Conservation (phyloP, 352 stramenopile species). For the Phytophthora citricola region DNA sequence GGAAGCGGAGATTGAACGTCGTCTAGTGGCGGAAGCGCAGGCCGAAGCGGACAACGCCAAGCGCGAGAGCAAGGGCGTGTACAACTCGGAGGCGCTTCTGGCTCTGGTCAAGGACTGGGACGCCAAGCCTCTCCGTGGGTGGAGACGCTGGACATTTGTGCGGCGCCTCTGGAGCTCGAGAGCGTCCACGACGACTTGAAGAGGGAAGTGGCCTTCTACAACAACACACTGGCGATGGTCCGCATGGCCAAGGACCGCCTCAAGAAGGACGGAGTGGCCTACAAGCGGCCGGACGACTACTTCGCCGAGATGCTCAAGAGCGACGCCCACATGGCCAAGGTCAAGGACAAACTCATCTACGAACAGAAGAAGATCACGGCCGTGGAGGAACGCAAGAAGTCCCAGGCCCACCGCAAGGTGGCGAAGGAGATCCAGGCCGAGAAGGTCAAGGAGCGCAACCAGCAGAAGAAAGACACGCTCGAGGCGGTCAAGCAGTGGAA, state of each 20-base stretch:
- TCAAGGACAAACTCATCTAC: slow-evolving; percentile 99
- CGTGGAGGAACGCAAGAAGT: slow-evolving; percentile 97
- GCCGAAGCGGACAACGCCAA: slow-evolving; percentile 48
- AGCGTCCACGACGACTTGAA: slow-evolving; percentile 91
- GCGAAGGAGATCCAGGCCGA: slow-evolving; percentile 94
- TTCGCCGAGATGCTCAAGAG: slow-evolving; percentile 99
- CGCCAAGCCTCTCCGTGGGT: slow-evolving; percentile 67
- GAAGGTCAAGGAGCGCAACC: slow-evolving; percentile 81
- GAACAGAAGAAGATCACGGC: slow-evolving; percentile 99
- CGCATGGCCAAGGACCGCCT: slow-evolving; percentile 76
- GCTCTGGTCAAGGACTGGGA: slow-evolving; percentile 70
- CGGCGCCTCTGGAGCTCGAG: slow-evolving; percentile 58
- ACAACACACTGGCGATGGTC: slow-evolving; percentile 84
- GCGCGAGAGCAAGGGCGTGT: slow-evolving; percentile 65
- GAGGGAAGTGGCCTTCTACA: slow-evolving; percentile 97
- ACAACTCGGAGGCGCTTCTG: slow-evolving; percentile 77
- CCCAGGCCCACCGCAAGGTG: slow-evolving; percentile 96
- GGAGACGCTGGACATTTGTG: slow-evolving; percentile 83
- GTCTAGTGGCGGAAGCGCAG: slow-evolving; percentile 73
- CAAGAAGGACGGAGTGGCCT: slow-evolving; percentile 79
- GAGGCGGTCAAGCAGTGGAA: slow-evolving; percentile 91
- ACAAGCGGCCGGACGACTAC: slow-evolving; percentile 97
- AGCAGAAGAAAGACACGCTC: slow-evolving; percentile 91
- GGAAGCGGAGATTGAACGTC: slow-evolving; percentile 78
- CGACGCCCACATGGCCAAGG: slow-evolving; percentile 95